These are phyloP conservation scores for Senna siamea DNA, from an alignment of 306 rosid species.

Conservation along the genomic window DNA sequence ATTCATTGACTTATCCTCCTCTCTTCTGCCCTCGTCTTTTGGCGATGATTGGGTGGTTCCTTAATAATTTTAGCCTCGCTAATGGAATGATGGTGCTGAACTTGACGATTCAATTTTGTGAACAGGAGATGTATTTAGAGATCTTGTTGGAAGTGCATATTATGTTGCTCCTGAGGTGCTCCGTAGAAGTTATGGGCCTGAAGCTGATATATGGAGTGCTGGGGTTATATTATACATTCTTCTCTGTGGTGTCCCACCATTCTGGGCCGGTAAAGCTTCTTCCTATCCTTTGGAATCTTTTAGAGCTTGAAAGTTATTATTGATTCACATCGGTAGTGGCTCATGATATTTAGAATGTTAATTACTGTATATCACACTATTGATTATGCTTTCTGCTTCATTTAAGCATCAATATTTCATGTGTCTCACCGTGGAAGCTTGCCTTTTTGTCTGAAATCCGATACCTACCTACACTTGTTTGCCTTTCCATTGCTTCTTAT, in stretches of 20 bases:
- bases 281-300: constrained; percentile 3
- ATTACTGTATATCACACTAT: neutral
- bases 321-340: neutral
- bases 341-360: neutral
- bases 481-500: constrained; percentile 29
- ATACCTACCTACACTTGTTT: neutral
- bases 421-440: constrained; percentile 2
- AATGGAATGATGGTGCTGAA: constrained; percentile 20
- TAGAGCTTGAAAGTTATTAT: neutral
- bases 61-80: no score
- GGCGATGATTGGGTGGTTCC: no score
- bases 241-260: constrained; percentile 95
- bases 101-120: constrained; percentile 26
- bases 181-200: constrained; percentile 78
- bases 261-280: constrained; percentile 84
- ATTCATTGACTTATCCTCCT: no score
- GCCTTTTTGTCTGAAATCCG: constrained; percentile 24
- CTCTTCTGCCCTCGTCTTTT: no score
- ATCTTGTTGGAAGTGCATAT: constrained; percentile 96
- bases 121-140: constrained; percentile 77
- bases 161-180: constrained; percentile 97
- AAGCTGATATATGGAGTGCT: constrained; percentile 97
- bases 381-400: neutral
- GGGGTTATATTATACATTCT: constrained; percentile 90
- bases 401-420: constrained; percentile 7